Base-by-base conservation (phyloP, 2,329 filamentous ascomycete genomes). In the Tolypocladium amazonense region DNA sequence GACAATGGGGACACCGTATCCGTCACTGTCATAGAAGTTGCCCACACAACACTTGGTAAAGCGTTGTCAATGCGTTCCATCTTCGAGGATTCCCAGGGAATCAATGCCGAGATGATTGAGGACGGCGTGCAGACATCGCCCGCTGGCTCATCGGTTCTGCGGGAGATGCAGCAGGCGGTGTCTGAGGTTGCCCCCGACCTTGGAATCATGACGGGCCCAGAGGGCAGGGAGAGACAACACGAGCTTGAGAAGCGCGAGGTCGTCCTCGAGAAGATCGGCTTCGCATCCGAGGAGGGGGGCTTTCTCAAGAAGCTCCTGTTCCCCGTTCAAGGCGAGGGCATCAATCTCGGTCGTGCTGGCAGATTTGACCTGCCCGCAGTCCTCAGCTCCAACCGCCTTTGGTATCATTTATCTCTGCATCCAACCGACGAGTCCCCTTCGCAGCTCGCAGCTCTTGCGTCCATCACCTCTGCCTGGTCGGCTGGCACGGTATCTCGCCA, bases 81-180 rank as follows among this genome's bases (percentile, higher is more conserved):
- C 41, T 99, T 99, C 67, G 93, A 99, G 65, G 94, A 97, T 67
- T 84, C 80, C n/a, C 79, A 88, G 25, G 94, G 94, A 57, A 97
- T 99, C 76, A 97, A 97, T 67, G 83, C 88, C 0, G 94, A 99
- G 77, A 97, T 99, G 92, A 96, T 93, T 69, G 88, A 93, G 63
- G 94, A 99, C 65, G 94, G 94, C 12, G 83, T 99, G 0, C 83
- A 89, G n/a, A 82, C 95, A 2, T 76, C 82, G 1, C 67, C 87
- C 0, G 86, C 86, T 1, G 89, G 89, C n/a, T 88, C 87, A 60
- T 95, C 93, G 0, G 88, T 97, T 12, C 72, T 93, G 18, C 87
- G 89, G 43, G 92, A 97, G 70, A 95, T 96, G 88, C 85, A 89
- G 68, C 86, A 87, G 60, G 91, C 92, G 1, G 84, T 97, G 6